Conservation (phyloP, 2,329 filamentous ascomycete species). For the Alternaria tenuissima region DNA sequence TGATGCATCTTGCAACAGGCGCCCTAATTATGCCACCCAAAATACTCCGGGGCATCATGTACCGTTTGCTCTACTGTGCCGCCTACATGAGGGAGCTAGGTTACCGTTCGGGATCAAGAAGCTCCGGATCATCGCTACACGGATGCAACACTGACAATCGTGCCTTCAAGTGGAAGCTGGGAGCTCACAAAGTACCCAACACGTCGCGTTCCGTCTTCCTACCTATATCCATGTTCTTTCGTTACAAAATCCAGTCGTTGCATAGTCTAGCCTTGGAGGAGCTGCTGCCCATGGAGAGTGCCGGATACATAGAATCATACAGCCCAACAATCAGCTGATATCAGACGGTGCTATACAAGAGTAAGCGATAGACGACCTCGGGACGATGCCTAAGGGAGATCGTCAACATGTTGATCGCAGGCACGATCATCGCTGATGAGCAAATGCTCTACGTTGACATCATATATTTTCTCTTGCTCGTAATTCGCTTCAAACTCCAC, state of each 20-base stretch:
- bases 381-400: neutral
- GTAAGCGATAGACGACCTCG: neutral
- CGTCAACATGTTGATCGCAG: neutral
- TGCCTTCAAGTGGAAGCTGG: neutral
- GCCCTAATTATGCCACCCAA: neutral
- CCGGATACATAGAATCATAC: neutral
- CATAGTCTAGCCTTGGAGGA: neutral
- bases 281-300: neutral
- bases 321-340: slow-evolving; percentile 2
- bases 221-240: neutral
- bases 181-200: neutral
- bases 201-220: neutral
- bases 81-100: neutral
- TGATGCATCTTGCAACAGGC: neutral
- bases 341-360: neutral
- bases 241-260: neutral
- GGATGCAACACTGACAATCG: slow-evolving; percentile 1
- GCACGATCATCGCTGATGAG: neutral
- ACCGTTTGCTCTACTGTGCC: neutral
- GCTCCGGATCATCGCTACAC: neutral
- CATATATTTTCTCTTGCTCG: neutral
- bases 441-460: neutral
- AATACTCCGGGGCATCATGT: neutral
- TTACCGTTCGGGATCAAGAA: neutral
- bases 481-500: neutral